Base-by-base conservation (phyloP, 129 eudicot species). In the Arctium minus region DNA sequence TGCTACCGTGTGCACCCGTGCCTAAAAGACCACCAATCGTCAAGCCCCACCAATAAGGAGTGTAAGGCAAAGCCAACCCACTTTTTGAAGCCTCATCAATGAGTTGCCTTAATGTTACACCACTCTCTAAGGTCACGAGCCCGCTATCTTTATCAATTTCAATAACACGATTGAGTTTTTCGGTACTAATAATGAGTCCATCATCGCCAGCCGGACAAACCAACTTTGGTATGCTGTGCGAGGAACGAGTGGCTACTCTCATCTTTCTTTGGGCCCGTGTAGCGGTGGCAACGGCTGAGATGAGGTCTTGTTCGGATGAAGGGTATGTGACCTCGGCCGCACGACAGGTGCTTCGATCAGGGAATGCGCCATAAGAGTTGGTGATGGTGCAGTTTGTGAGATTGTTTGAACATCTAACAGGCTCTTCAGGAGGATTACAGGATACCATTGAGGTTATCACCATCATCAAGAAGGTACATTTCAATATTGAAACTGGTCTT, bases 1-100 rank as follows among this genome's bases (percentile, higher is more conserved):
- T 83, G 90, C 98, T 94, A 17, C 98, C 98, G 17, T 94, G 98
- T 17, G 98, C 98, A 50, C 98, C 98, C 9, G 94, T 94, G 7
- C 92, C 89, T 83, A 94, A 33, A 76, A 94, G 81, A n/a, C 98
- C 97, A 35, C 97, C 98, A 2, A 94, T 85, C 6, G 97, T 94
- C 83, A 94, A 65, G 1, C 98, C 98, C 94, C 87, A 90, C 98
- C 98, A 94, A 72, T 92, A 94, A 3, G 98, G 98, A 12, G 95
- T 81, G 44, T 92, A 86, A 68, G 98, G 97, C 70, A 94, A 81
- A 15, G 90, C 95, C 50, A 94, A 76, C 13, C 89, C 86, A 4
- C 77, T 88, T 75, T 86, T 85, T 0, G 92, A 94, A 29, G 93
- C 95, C 78, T 83, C 97, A 11, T 84, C 70, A 32, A 94, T 92